Evolutionary conservation across 805 yeast genomes (phyloP), one percentile per base, ranked within the genome.

Genomic region (Nakazawaea ernobii): DNA sequence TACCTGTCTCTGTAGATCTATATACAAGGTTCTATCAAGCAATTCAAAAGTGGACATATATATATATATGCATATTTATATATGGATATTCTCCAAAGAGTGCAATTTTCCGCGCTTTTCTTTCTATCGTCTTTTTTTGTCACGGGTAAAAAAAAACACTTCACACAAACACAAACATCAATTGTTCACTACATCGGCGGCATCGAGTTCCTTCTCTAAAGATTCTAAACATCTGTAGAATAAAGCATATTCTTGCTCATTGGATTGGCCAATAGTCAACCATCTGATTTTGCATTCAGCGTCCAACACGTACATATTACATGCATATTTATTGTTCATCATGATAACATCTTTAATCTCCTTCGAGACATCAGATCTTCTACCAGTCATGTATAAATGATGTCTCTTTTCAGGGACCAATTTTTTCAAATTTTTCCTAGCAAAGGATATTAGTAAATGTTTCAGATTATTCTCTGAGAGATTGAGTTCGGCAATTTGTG

Each of bases 181-280:
- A 14, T 14, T 13, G 3, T 32, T 5, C 4, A 32, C 14, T 32
- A 32, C 35, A 14, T 14, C n/a, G 14, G n/a, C 14, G 14, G 40
- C 30, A 10, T 26, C 38, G 7, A 42, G 30, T 53, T 83, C 91
- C 49, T 64, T 73, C 51, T 74, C 75, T 28, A 86, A 58, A 0
- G 86, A 85, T 27, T 67, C 67, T 1, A 85, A 82, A 32, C 83
- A 75, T 55, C 77, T 80, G 86, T 90, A 84, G 48, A 87, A 62
- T 13, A 78, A 67, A 14, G 69, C 69, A 42, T 69, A 66, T 55
- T 94, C 99, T 32, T 75, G 74, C n/a, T 74, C 79, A 13, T 73
- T 72, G 1, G 96, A 84, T 35, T 75, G 77, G 2, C 98, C 99
- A 55, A 95, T 80, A 4, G 89, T 86, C 24, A 89, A 90, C 98